Percentiles rank a stretch among this genome's conserved stretches.
These are phyloP conservation scores for Eucalyptus grandis DNA, from an alignment of 345 rosid species.

Conservation along the genomic window DNA sequence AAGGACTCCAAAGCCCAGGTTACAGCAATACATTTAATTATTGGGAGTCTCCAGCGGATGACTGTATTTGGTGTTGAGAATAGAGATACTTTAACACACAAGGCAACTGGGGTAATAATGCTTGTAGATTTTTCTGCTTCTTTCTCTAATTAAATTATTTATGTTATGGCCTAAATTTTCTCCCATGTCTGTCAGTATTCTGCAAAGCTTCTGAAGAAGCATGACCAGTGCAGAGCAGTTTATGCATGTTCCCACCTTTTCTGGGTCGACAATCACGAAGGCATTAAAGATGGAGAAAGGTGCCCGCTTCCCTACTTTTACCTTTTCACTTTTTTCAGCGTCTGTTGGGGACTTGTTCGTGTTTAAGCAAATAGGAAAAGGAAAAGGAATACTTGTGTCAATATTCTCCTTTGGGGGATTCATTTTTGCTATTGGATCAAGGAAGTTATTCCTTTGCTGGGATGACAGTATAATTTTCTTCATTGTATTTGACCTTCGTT, in stretches of 20 bases:
- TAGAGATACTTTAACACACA: slow-evolving; percentile 83
- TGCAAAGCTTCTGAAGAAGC: slow-evolving; percentile 86
- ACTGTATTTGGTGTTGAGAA: slow-evolving; percentile 81
- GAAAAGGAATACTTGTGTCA: not conserved
- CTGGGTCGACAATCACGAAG: slow-evolving; percentile 67
- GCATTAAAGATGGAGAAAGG: slow-evolving; percentile 83
- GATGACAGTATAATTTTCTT: not conserved
- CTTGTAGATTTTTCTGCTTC: not conserved
- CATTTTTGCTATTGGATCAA: not conserved
- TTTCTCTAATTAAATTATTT: not conserved
- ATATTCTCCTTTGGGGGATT: not conserved
- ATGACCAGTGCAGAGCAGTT: slow-evolving; percentile 93
- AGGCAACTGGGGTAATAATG: slow-evolving; percentile 77
- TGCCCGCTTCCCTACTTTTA: not conserved
- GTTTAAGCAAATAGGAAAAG: not conserved
- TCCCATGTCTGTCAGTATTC: slow-evolving; percentile 40
- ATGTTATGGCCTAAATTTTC: not conserved
- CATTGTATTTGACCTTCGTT: not conserved
- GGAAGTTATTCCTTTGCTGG: not conserved
- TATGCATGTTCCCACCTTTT: slow-evolving; percentile 90
- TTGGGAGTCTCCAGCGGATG: slow-evolving; percentile 88
- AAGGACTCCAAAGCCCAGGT: slow-evolving; percentile 88
- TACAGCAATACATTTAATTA: slow-evolving; percentile 71
- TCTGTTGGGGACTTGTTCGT: not conserved
- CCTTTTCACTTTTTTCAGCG: not conserved